Base-by-base conservation (phyloP, 495 filamentous ascomycete species). In the Platismatia glauca region DNA sequence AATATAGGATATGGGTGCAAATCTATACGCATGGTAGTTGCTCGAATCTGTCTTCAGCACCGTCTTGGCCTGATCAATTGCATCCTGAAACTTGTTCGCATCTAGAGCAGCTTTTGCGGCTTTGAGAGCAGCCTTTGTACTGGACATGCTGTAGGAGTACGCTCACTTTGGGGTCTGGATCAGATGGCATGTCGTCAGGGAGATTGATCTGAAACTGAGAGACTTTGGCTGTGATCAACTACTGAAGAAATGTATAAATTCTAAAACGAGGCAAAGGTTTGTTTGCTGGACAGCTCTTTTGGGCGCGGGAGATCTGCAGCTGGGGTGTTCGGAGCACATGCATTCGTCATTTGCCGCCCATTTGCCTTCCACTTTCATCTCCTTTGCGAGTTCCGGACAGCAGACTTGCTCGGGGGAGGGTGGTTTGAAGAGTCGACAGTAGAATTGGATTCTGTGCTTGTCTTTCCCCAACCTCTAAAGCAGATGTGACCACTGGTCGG, bases 81-180 rank as follows among this genome's bases (percentile, higher is more conserved):
- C 90, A 62, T 82, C 81, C 67, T 84, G 82, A 77, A 86, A 97
- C 67, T 95, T 88, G 63, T 89, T 82, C 39, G 86, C 81, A 71
- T 93, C 88, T 62, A 96, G 77, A 58, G 89, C 87, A 55, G 84
- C 79, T 70, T 87, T 88, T 61, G 91, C 88, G 60, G 88, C 86
- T 74, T 95, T 97, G 61, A 97, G 79, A 65, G 86, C 81, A 60
- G 88, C 81, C 76, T 96, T 98, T 72, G 77, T 79, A 60, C 62
- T 46, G 20, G 84, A 78, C 84, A 86, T 82, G 18, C 58, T 70
- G 29, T 18, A 20, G 11, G 50, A 33, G 29, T 33, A 9, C 13
- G 7, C 6, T 33, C 16, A 33, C 50, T 33, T 31, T 33, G 7
- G 15, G 9, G 27, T 53, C 7, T 8, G 20, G 8, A 33, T 8